Evolutionary conservation across 768 basidiomycete genomes (phyloP).

Genomic region (Phlebiopsis flavidoalba): DNA sequence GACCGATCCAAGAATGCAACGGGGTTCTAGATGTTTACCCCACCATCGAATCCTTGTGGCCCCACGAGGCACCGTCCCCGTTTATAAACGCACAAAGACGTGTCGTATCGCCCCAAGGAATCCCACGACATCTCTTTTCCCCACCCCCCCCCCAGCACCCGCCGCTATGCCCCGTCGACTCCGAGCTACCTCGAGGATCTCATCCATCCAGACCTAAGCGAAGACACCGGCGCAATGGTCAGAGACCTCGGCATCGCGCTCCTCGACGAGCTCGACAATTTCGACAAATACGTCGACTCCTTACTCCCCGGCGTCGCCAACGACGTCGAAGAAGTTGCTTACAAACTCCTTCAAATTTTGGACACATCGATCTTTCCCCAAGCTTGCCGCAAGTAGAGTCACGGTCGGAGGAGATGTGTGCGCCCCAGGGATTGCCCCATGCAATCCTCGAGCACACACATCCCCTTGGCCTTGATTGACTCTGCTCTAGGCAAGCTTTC

Average conservation of each 20-base stretch:
- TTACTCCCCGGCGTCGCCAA: not conserved
- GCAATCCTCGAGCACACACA: not conserved
- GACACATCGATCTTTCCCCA: not conserved
- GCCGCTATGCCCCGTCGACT: not conserved
- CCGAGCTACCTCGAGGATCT: not conserved
- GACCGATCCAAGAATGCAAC: not conserved
- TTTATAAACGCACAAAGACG: not conserved
- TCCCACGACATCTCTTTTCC: not conserved
- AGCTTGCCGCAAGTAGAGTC: not conserved
- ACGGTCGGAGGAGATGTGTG: not conserved
- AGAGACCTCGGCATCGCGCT: not conserved
- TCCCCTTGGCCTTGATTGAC: not conserved
- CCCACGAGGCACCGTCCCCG: not conserved
- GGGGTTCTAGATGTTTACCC: not conserved
- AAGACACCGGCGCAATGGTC: not conserved
- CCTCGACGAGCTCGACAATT: not conserved
- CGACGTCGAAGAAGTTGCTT: not conserved
- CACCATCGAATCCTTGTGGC: not conserved
- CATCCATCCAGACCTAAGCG: not conserved
- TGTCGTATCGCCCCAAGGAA: not conserved
- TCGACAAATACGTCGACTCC: not conserved
- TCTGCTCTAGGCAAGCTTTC: not conserved
- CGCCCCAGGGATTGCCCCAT: not conserved
- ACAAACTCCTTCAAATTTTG: too few species aligned
- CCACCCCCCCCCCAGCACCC: not conserved